These are phyloP conservation scores for Leptographium flavum DNA, from an alignment of 2,329 filamentous ascomycete species.

Conservation along the genomic window DNA sequence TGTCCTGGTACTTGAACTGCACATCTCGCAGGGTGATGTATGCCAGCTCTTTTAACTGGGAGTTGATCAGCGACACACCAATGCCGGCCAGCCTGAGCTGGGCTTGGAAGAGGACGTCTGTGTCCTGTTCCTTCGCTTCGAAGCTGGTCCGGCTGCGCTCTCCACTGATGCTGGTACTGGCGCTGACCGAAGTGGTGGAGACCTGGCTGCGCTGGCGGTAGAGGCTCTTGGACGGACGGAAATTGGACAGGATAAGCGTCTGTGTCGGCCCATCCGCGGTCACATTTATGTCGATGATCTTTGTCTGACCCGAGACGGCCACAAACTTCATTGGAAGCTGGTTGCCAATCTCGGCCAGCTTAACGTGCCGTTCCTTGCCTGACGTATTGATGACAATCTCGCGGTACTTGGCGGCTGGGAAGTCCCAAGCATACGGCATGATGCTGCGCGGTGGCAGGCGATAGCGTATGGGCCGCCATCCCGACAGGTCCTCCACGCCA, in stretches of 20 bases:
- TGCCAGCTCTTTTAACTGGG: constrained; percentile 78
- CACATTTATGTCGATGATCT: constrained; percentile 94
- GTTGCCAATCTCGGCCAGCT: constrained; percentile 91
- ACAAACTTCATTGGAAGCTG: constrained; percentile 86
- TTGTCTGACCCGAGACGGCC: constrained; percentile 51
- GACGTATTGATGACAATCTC: constrained; percentile 74
- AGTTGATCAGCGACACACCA: constrained; percentile 85
- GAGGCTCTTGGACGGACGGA: constrained; percentile 80
- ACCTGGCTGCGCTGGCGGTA: constrained; percentile 45
- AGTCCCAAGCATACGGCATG: constrained; percentile 99
- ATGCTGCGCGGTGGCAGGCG: constrained; percentile 86
- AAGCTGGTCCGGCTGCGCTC: constrained; percentile 46
- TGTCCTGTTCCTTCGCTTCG: constrained; percentile 86
- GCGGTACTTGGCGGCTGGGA: constrained; percentile 91
- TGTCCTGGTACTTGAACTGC: constrained; percentile 82
- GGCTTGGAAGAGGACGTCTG: constrained; percentile 75
- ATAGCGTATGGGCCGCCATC: constrained; percentile 87
- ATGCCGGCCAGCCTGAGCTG: constrained; percentile 81
- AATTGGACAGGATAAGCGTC: constrained; percentile 86
- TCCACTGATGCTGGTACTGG: constrained; percentile 11
- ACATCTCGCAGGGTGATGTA: constrained; percentile 90
- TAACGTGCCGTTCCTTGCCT: constrained; percentile 78
- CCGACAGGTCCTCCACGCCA: constrained; percentile 66
- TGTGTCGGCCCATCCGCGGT: constrained; percentile 92
- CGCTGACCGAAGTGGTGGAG: constrained; percentile 32